Evolutionary conservation across 2,329 filamentous ascomycete genomes (phyloP), one percentile per base, ranked within the genome.

Genomic region (Knufia petricola): DNA sequence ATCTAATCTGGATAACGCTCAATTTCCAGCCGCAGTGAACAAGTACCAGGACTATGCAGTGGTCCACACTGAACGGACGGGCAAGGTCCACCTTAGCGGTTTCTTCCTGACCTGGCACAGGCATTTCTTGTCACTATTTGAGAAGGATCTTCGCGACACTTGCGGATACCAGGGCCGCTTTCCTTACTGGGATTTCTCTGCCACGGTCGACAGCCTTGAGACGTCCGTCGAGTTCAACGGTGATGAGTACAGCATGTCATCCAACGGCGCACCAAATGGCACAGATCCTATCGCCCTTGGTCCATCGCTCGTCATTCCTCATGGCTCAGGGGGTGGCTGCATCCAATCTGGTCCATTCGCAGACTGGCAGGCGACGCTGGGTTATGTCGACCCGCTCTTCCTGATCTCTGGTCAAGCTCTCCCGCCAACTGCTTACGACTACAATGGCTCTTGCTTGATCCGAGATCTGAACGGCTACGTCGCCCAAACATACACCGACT

Each of bases 21-120:
- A 58, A 17, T 58, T 58, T 40, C 60, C 64, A 3, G 64, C 64
- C 20, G 64, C 64, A 17, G 58, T 59, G 15, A 63, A 48, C 32
- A 57, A 63, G 42, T 61, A 60, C 54, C 66, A 70, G 55, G 68
- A 70, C 52, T 69, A 69, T 51, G 62, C 65, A 4, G 64, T 60
- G 17, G 59, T 61, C n/a, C 68, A 70, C 45, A 64, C 66, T 26
- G 59, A 63, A 41, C 58, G 63, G 39, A 66, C 65, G 3, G 52
- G 60, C 15, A 59, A 54, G 30, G 64, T 69, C 39, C 67, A 69
- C 39, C 60, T 52, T 17, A 49, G 61, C 48, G 62, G 61, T 21
- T 60, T 60, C 55, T 69, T 72, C 58, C 59, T 72, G 28, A 63
- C 65, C 26, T 71, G 69, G 68, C 71, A 73, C 50, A 64, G 70